Conservation (phyloP, 495 filamentous ascomycete species). For the Cladorrhinum samala region DNA sequence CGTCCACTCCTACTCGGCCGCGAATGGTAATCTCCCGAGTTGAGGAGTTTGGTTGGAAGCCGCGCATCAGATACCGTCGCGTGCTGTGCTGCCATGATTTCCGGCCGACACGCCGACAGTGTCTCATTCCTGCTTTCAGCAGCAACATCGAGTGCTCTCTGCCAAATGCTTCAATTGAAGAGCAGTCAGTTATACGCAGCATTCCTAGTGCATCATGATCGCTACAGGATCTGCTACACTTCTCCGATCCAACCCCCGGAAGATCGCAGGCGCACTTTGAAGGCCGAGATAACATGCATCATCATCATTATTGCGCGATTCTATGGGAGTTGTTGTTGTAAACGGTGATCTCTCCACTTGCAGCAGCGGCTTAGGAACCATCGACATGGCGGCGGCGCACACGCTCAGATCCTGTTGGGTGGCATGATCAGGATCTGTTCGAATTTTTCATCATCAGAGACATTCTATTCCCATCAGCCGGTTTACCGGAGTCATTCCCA, state of each 20-base stretch:
- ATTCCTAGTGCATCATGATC: background rate
- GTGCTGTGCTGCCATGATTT: background rate
- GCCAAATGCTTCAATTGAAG: background rate
- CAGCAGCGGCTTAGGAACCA: no score
- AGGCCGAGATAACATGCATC: no score
- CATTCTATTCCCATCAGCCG: background rate
- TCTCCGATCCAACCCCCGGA: no score
- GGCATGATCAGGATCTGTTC: no score
- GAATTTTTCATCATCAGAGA: background rate
- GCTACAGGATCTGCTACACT: background rate
- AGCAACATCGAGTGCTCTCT: background rate
- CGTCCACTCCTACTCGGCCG: background rate
- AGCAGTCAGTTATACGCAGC: background rate
- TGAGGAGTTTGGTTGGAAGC: background rate
- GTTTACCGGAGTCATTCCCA: background rate
- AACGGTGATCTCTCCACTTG: no score
- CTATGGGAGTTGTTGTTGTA: no score
- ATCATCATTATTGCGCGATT: no score
- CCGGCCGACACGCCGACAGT: background rate
- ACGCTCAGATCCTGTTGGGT: no score
- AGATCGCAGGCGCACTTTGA: no score
- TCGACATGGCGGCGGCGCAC: no score
- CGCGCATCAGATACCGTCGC: conserved; percentile 1
- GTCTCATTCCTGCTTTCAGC: background rate
- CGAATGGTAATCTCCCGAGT: background rate